A percentile compares a stretch with the other conserved stretches of the same genome.
Conservation (phyloP, 2,329 filamentous ascomycete species). For the Phyllosticta citriasiana region DNA sequence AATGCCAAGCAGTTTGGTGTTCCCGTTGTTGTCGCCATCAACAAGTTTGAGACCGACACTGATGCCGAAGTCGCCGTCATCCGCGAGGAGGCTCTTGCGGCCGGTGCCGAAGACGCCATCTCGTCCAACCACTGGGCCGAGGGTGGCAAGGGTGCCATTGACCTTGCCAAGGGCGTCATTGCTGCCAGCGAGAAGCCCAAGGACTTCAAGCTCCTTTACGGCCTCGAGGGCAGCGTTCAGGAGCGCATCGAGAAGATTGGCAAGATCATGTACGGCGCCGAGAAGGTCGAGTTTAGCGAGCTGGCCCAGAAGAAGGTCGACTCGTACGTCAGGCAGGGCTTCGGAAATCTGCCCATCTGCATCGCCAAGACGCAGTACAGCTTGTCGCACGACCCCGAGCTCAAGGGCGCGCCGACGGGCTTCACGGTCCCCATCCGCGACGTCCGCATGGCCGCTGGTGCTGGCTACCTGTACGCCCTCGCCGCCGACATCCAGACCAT, state of each 20-base stretch:
- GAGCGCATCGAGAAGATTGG: constrained; percentile 87
- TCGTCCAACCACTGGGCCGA: constrained; percentile 95
- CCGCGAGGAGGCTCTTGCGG: constrained; percentile 80
- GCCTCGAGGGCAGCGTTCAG: constrained; percentile 64
- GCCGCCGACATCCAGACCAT: constrained; percentile 98
- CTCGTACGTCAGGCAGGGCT: constrained; percentile 85
- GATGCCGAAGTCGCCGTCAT: constrained; percentile 84
- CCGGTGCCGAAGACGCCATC: constrained; percentile 88
- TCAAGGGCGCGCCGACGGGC: constrained; percentile 90
- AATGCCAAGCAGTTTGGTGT: constrained; percentile 86
- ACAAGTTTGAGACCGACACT: constrained; percentile 90
- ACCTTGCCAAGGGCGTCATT: constrained; percentile 80
- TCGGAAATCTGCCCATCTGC: constrained; percentile 87
- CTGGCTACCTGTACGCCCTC: constrained; percentile 87
- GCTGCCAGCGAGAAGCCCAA: constrained; percentile 70
- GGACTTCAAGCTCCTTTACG: constrained; percentile 80
- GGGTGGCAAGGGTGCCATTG: constrained; percentile 80
- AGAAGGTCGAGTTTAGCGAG: constrained; percentile 83
- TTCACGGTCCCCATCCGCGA: constrained; percentile 94
- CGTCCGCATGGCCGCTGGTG: constrained; percentile 86
- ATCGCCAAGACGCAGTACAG: constrained; percentile 98
- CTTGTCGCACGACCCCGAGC: constrained; percentile 78
- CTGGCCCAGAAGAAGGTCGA: constrained; percentile 94
- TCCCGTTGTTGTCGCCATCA: constrained; percentile 93
- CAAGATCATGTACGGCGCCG: constrained; percentile 88